These are phyloP conservation scores for Boletellus ananas DNA, from an alignment of 768 basidiomycete species.

Conservation along the genomic window DNA sequence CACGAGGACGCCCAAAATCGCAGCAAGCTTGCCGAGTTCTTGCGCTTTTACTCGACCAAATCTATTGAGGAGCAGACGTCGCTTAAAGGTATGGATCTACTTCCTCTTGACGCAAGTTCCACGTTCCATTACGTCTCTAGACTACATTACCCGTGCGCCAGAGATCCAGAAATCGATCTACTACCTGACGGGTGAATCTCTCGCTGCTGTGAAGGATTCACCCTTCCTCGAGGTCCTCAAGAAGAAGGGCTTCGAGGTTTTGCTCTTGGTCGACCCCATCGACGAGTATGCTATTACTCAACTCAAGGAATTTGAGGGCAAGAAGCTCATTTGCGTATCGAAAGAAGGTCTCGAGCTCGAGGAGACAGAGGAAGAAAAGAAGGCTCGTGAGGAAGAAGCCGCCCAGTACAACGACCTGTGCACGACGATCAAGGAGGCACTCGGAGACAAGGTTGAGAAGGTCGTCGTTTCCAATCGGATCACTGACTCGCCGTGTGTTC, in stretches of 20 bases:
- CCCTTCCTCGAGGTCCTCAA: conserved; percentile 99
- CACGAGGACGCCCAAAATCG: conserved; percentile 99
- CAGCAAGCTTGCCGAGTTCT: conserved; percentile 98
- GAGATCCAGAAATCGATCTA: conserved; percentile 98
- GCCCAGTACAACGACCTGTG: conserved; percentile 84
- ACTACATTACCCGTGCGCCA: conserved; percentile 99
- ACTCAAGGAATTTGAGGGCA: conserved; percentile 98
- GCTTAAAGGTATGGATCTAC: conserved; percentile 69
- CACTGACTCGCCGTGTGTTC: conserved; percentile 92
- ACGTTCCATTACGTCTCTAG: conserved; percentile 34
- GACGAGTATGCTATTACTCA: conserved; percentile 99
- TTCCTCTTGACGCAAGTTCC: background rate
- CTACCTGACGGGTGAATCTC: conserved; percentile 98
- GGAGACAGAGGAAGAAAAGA: conserved; percentile 98
- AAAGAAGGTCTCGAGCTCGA: conserved; percentile 99
- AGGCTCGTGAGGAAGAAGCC: conserved; percentile 78
- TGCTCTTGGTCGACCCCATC: conserved; percentile 97
- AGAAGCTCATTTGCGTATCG: conserved; percentile 96
- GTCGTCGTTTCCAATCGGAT: conserved; percentile 98
- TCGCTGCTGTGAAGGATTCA: conserved; percentile 85
- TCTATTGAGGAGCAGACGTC: conserved; percentile 85
- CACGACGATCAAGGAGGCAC: conserved; percentile 94
- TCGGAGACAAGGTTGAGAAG: conserved; percentile 99
- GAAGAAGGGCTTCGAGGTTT: conserved; percentile 98
- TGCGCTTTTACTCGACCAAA: conserved; percentile 98